These are phyloP conservation scores for Chalciporus chontae DNA, from an alignment of 768 basidiomycete genomes.

Conservation along the genomic window DNA sequence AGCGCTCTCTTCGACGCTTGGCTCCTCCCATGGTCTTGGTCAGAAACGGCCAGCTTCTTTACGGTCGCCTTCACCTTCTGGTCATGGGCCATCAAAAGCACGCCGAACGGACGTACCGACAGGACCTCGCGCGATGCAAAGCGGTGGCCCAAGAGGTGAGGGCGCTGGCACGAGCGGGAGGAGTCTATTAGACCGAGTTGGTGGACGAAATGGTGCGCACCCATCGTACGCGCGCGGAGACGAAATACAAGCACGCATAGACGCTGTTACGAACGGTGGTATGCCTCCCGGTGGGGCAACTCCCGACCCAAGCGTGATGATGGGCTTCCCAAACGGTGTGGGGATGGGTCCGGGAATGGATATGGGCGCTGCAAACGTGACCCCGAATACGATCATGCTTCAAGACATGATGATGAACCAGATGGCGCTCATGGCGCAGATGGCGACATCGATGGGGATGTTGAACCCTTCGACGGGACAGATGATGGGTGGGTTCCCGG, in stretches of 20 bases:
- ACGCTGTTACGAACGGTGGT: constrained; percentile 65
- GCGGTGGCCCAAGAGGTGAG: constrained; percentile 19
- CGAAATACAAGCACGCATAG: constrained; percentile 76
- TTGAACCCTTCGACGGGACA: constrained; percentile 58
- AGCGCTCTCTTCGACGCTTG: constrained; percentile 60
- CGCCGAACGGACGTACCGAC: constrained; percentile 77
- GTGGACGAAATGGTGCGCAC: constrained; percentile 44
- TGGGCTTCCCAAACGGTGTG: constrained; percentile 44
- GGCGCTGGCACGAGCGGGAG: constrained; percentile 35
- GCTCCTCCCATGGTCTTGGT: constrained; percentile 41
- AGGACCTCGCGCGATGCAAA: constrained; percentile 80
- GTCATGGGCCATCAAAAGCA: constrained; percentile 62
- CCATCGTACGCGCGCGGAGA: constrained; percentile 43
- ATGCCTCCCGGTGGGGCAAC: constrained; percentile 31
- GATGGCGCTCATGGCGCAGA: constrained; percentile 92
- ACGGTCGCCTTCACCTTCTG: constrained; percentile 63
- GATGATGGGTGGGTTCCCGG: constrained; percentile 56
- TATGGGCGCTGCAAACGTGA: constrained; percentile 49
- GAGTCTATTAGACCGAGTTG: constrained; percentile 82
- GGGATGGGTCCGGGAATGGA: constrained; percentile 33
- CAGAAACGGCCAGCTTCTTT: constrained; percentile 67
- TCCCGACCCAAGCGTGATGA: constrained; percentile 40
- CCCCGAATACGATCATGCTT: constrained; percentile 62
- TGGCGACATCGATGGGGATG: constrained; percentile 82
- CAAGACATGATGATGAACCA: constrained; percentile 92